Conservation (phyloP, 805 yeast species). For the Saccharomyces kudriavzevii region DNA sequence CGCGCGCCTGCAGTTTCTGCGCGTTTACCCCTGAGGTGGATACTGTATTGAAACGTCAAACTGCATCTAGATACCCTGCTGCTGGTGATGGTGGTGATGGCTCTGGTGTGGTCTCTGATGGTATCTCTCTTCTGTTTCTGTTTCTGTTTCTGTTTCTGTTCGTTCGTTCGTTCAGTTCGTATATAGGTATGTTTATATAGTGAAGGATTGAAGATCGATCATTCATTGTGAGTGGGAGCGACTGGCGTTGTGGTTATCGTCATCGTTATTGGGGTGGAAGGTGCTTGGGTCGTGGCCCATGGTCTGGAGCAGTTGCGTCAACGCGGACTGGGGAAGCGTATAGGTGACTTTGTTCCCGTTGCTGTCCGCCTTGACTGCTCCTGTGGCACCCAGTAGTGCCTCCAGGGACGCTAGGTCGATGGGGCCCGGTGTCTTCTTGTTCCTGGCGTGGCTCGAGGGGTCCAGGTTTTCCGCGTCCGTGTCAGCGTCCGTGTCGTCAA, state of each 20-base stretch:
- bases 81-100: not conserved
- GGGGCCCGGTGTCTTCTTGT: constrained; percentile 10
- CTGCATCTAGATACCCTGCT: not conserved
- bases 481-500: constrained; percentile 31
- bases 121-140: not conserved
- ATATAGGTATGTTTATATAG: not conserved
- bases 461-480: constrained; percentile 26
- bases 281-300: not conserved
- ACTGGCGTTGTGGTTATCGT: not conserved
- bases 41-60: not conserved
- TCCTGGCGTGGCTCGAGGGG: constrained; percentile 7
- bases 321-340: not conserved
- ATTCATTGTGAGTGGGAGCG: not conserved
- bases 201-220: not conserved
- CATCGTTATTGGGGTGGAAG: not conserved
- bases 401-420: constrained; percentile 25
- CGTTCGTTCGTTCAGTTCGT: not conserved
- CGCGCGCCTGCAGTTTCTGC: not conserved
- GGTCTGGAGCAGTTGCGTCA: not conserved
- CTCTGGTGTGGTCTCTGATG: not conserved
- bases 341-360: not conserved
- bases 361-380: constrained; percentile 2
- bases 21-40: not conserved
- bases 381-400: constrained; percentile 24
- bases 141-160: not conserved